A percentile compares a stretch with the other conserved stretches of the same genome.
These are phyloP conservation scores for Sclerotinia nivalis DNA, from an alignment of 2,329 filamentous ascomycete genomes.

Conservation along the genomic window DNA sequence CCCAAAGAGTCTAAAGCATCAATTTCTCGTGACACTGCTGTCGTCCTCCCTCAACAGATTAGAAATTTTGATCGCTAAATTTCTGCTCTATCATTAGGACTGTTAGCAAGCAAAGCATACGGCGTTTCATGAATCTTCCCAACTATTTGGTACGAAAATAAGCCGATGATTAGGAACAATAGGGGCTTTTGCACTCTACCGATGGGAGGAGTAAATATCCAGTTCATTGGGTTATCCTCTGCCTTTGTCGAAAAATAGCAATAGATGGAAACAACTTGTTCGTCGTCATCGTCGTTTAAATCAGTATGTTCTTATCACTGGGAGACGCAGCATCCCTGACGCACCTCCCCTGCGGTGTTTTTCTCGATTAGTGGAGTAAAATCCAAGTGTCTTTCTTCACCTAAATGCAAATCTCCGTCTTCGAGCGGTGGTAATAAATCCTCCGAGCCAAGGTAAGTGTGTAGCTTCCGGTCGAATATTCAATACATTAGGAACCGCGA, in stretches of 20 bases:
- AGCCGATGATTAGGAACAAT: not conserved
- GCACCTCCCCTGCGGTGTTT: not conserved
- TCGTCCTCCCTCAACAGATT: not conserved
- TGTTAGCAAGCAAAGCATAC: not conserved
- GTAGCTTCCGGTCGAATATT: constrained; percentile 6
- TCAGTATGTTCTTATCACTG: not conserved
- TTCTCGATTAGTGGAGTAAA: not conserved
- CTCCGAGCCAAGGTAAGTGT: not conserved
- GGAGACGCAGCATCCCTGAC: not conserved
- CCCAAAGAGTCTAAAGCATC: not conserved
- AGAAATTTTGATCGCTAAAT: not conserved
- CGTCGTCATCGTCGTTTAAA: not conserved
- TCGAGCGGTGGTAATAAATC: not conserved
- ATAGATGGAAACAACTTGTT: not conserved
- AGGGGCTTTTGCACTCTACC: not conserved
- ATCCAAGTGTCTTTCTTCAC: not conserved
- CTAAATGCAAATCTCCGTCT: constrained; percentile 1
- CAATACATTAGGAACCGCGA: constrained; percentile 5
- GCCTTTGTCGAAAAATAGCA: not conserved
- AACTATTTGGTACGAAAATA: constrained; percentile 1
- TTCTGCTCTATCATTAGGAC: not conserved
- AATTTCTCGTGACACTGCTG: not conserved
- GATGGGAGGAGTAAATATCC: not conserved
- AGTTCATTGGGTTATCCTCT: not conserved
- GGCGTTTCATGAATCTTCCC: not conserved